Percentiles rank a stretch among this genome's conserved stretches.
Conservation (phyloP, 495 filamentous ascomycete genomes). For the Amphirosellinia nigrospora region DNA sequence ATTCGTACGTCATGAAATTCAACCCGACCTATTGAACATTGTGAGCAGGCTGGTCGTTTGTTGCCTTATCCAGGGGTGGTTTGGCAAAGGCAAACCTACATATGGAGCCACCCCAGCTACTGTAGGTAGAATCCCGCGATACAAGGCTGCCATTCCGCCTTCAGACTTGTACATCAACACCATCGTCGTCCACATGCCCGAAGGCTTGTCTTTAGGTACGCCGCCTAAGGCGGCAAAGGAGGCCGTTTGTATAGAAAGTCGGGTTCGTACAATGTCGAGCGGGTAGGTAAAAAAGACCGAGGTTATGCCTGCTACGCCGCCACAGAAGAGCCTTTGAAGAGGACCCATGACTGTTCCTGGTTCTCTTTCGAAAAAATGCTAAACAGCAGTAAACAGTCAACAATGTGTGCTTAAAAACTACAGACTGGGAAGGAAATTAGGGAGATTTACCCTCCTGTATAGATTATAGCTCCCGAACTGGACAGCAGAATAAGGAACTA, state of each 20-base stretch:
- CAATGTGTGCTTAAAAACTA: neutral
- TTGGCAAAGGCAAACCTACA: constrained; percentile 50
- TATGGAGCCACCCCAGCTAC: constrained; percentile 96
- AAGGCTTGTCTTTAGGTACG: constrained; percentile 66
- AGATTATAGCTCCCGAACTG: constrained; percentile 98
- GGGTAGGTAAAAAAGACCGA: constrained; percentile 82
- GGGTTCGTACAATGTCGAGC: constrained; percentile 94
- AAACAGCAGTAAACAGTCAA: constrained; percentile 16
- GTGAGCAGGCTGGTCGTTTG: constrained; percentile 31
- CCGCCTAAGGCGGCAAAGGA: constrained; percentile 80
- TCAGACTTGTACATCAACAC: constrained; percentile 85
- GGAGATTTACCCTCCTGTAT: constrained; percentile 79
- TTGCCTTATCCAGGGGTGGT: neutral
- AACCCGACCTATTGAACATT: constrained; percentile 75
- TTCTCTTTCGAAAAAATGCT: constrained; percentile 75
- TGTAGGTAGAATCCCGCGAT: constrained; percentile 91
- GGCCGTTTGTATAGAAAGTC: constrained; percentile 93
- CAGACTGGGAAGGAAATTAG: neutral
- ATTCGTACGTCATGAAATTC: constrained; percentile 98
- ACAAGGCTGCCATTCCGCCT: constrained; percentile 82
- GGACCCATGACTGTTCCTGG: constrained; percentile 72
- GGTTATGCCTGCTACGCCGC: constrained; percentile 89
- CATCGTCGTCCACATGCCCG: constrained; percentile 92
- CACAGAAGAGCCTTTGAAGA: constrained; percentile 75
- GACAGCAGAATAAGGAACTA: constrained; percentile 96